phyloP scores from a whole-genome alignment of 805 yeast species.

The Starmerella davenportii region DNA sequence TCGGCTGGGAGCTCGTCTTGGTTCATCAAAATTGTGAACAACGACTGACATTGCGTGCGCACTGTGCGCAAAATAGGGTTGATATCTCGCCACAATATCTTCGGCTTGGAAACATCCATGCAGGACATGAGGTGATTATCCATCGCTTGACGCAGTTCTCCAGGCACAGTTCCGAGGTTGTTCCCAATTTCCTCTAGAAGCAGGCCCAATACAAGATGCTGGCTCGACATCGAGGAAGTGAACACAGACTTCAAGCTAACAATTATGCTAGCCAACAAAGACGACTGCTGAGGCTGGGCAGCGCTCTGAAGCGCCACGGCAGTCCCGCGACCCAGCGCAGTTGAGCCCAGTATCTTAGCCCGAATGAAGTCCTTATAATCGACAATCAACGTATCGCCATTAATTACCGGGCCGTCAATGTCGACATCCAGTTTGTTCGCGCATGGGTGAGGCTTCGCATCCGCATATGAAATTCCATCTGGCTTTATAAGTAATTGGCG shows the following conservation, averaged over 20 bases:
- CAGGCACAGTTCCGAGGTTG: background rate
- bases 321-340: conserved; percentile 45
- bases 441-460: conserved; percentile 8
- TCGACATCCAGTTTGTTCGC: conserved; percentile 33
- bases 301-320: conserved; percentile 3
- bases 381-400: conserved; percentile 77
- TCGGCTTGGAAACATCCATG: conserved; percentile 7
- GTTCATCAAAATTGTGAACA: conserved; percentile 60
- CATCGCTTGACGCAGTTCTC: background rate
- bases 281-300: background rate
- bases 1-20: conserved; percentile 53
- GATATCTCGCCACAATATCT: conserved; percentile 44
- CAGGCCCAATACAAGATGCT: conserved; percentile 52
- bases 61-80: conserved; percentile 73
- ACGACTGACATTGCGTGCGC: conserved; percentile 70
- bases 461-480: conserved; percentile 34
- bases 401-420: conserved; percentile 80
- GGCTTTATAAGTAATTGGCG: conserved; percentile 59
- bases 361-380: conserved; percentile 57
- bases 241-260: conserved; percentile 20
- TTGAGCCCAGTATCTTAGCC: conserved; percentile 59
- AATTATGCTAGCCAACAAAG: background rate
- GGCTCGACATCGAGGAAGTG: conserved; percentile 56
- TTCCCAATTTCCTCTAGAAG: conserved; percentile 44
- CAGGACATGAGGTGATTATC: conserved; percentile 8